phyloP scores from a whole-genome alignment of 1,284 basidiomycete species.

The Boletus hoseneyae region DNA sequence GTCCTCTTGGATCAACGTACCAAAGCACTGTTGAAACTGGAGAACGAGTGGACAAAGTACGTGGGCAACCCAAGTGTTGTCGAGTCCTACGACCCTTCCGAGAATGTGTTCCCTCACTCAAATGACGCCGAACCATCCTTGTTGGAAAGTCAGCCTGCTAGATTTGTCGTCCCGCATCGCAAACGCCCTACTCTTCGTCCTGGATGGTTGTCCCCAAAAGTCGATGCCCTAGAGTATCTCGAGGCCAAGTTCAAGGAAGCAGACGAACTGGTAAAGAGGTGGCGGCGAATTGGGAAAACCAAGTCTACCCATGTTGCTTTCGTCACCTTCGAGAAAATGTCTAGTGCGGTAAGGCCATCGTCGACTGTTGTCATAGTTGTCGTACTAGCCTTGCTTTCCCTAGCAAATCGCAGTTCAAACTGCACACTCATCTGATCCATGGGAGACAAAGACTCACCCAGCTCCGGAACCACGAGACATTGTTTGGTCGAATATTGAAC shows the following conservation, averaged over 20 bases:
- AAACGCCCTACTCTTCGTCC: slow-evolving; percentile 67
- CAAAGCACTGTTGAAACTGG: slow-evolving; percentile 72
- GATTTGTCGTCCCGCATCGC: slow-evolving; percentile 71
- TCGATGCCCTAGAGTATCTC: slow-evolving; percentile 85
- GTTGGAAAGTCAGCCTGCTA: slow-evolving; percentile 46
- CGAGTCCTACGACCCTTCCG: slow-evolving; percentile 68
- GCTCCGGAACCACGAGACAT: slow-evolving; percentile 97
- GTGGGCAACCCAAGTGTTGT: slow-evolving; percentile 89
- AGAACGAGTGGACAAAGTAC: slow-evolving; percentile 84
- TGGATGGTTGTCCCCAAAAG: slow-evolving; percentile 64
- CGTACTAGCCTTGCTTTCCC: neutral
- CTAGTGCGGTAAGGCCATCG: slow-evolving; percentile 65
- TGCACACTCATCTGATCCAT: slow-evolving; percentile 71
- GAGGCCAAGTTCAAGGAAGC: slow-evolving; percentile 74
- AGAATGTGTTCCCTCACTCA: slow-evolving; percentile 41
- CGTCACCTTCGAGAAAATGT: slow-evolving; percentile 96
- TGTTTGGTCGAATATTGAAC: slow-evolving; percentile 87
- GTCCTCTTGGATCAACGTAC: slow-evolving; percentile 76
- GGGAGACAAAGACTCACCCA: slow-evolving; percentile 63
- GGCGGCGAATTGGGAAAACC: slow-evolving; percentile 66
- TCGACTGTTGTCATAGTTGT: neutral
- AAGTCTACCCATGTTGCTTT: slow-evolving; percentile 83
- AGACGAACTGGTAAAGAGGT: slow-evolving; percentile 75
- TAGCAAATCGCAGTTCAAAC: slow-evolving; percentile 91
- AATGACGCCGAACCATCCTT: slow-evolving; percentile 48